Base-by-base conservation (phyloP, 768 basidiomycete species). In the Pulveroboletus sp. region DNA sequence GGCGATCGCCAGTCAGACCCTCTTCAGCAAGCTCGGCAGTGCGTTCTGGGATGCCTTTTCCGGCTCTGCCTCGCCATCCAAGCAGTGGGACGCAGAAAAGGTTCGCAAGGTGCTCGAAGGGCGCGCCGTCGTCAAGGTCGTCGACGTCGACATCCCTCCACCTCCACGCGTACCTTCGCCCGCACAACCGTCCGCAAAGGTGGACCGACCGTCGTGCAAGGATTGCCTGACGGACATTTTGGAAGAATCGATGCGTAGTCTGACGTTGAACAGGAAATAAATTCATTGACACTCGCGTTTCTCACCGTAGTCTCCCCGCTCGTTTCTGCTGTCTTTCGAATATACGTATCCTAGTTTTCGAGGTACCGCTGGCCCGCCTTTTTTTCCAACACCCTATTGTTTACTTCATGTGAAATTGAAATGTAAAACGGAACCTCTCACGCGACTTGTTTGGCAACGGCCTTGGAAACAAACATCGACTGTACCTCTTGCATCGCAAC, bases 31-130 rank as follows among this genome's bases (percentile, higher is more conserved):
- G 61, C 75, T 93, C 27, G 83, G 86, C 5, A 65, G 72, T 19
- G 88, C 90, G 37, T 93, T 93, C 71, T 89, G 90, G 86, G 89
- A 91, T 54, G 92, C 92, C 14, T 93, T 93, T 68, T 76, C 83
- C n/a, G 84, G 83, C 4, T 56, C 64, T 60, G 47, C 44, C 12
- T 56, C 59, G 39, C 48, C 59, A 40, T 6, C 62, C 35, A 72
- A 68, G 45, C 56, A 70, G 22, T 78, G 73, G 79, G 88, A 92
- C 62, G 76, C 81, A 51, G 88, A 91, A 47, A 93, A 92, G 69
- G 86, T 93, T 2, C 73, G 84, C 59, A 81, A 76, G 59, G 86
- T 93, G 40, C 71, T 93, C 59, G 89, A 91, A 54, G 91, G 91
- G 41, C 85, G 80, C 58, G 90, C 90, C 3, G 86, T 90, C 29